These are phyloP conservation scores for Yarrowia sp. DNA, from an alignment of 805 yeast genomes.

Conservation along the genomic window DNA sequence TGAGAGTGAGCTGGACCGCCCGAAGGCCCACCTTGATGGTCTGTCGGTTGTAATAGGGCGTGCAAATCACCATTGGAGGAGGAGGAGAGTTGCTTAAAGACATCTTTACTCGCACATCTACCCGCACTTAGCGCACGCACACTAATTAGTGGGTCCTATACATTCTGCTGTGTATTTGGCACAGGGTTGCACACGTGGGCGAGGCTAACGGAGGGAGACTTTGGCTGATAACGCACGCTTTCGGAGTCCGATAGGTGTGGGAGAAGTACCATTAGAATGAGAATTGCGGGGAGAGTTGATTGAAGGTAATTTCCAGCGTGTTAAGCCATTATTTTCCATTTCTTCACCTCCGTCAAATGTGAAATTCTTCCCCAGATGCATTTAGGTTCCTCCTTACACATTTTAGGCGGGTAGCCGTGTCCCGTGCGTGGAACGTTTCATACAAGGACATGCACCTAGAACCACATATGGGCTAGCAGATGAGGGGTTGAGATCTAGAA, in stretches of 20 bases:
- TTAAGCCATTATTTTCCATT: no score
- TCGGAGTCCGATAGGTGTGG: neutral
- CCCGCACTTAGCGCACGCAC: neutral
- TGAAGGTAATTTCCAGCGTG: neutral
- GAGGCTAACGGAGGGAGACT: neutral
- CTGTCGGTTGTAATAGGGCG: conserved; percentile 36
- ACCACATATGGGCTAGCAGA: no score
- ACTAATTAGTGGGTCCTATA: neutral
- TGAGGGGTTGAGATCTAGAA: no score
- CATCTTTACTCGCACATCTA: neutral
- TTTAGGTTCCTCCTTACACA: neutral
- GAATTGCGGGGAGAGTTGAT: neutral
- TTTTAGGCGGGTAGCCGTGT: conserved; percentile 19
- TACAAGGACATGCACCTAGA: neutral
- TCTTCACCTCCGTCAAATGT: neutral
- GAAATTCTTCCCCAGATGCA: neutral
- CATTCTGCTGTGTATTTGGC: neutral
- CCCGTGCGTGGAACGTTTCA: conserved; percentile 10
- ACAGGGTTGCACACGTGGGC: conserved; percentile 22
- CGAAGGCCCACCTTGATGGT: conserved; percentile 36
- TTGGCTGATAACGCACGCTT: neutral
- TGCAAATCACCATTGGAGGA: conserved; percentile 29
- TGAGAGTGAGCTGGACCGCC: conserved; percentile 35
- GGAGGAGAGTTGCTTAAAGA: neutral
- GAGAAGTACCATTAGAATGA: neutral